Base-by-base conservation (phyloP, 768 basidiomycete species). In the Termitomyces sp. region DNA sequence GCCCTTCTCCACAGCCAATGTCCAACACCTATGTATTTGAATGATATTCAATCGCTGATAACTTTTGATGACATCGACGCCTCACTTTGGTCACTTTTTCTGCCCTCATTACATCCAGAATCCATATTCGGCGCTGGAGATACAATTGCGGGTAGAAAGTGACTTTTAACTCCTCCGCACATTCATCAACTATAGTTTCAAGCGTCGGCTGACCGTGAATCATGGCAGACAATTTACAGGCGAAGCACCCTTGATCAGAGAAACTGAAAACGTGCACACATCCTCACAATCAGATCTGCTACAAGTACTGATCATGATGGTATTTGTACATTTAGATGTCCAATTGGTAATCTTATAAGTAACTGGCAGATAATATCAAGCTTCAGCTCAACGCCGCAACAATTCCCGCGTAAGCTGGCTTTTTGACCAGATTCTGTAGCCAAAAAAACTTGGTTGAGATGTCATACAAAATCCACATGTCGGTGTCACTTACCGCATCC, bases 1-100 rank as follows among this genome's bases (percentile, higher is more conserved):
- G 76, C 22, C 92, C 92, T 69, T 90, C 85, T 41, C 92, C 92
- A 63, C 92, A 95, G 4, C 92, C 92, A 27, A 92, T 75, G 64
- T 95, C 92, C 48, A 93, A 74, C 7, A 94, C 77, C 90, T 92
- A 55, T 24, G 27, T 34, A 10, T 39, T 56, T 43, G 36, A 52
- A n/a, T n/a, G n/a, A n/a, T n/a, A n/a, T n/a, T 29, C 24, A n/a
- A 46, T 42, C n/a, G 20, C 26, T 54, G 29, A 27, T 22, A 47
- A 43, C n/a, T 44, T n/a, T n/a, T 31, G n/a, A 44, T 47, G 32
- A 27, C 34, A 34, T 26, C 39, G 12, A 47, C 14, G 55, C 5
- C 76, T 52, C 60, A 85, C 87, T 67, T 79, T 74, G 12, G 79
- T 72, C 37, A 87, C 76, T 20, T 69, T 70, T 61, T 88, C 84